Evolutionary conservation across 2,329 filamentous ascomycete genomes (phyloP).

Genomic region (Fusarium sacchari): DNA sequence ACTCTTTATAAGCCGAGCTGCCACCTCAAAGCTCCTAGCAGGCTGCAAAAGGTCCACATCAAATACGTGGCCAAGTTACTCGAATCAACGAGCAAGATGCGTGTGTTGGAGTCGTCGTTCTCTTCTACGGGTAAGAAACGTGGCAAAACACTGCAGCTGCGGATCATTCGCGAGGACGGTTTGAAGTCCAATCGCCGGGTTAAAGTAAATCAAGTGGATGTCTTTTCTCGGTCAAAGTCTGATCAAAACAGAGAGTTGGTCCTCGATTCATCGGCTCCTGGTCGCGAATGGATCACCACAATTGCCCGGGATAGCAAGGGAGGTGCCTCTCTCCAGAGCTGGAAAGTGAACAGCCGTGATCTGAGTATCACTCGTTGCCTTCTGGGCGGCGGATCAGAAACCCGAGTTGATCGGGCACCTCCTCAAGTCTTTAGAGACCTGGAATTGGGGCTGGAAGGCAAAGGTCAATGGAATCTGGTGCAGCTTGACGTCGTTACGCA

Average conservation of each 20-base stretch:
- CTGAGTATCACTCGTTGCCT: background rate
- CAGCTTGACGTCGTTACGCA: background rate
- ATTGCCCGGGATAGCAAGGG: background rate
- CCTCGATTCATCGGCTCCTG: background rate
- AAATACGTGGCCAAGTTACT: background rate
- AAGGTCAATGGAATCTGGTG: background rate
- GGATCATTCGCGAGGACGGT: background rate
- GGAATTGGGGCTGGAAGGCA: background rate
- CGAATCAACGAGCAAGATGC: background rate
- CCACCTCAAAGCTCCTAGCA: background rate
- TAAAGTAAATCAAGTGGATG: background rate
- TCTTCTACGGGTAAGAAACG: background rate
- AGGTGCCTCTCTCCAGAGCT: background rate
- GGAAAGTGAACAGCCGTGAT: background rate
- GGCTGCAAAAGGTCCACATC: background rate
- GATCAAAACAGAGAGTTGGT: background rate
- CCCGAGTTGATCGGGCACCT: background rate
- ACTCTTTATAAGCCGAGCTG: background rate
- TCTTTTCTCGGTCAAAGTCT: background rate
- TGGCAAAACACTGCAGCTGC: background rate
- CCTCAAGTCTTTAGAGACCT: background rate
- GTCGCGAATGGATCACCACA: background rate
- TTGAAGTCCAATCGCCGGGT: background rate
- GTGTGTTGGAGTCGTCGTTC: background rate
- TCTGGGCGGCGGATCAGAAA: fast-evolving